Conservation (phyloP, 2,329 filamentous ascomycete species). For the Trematosphaeria pertusa region DNA sequence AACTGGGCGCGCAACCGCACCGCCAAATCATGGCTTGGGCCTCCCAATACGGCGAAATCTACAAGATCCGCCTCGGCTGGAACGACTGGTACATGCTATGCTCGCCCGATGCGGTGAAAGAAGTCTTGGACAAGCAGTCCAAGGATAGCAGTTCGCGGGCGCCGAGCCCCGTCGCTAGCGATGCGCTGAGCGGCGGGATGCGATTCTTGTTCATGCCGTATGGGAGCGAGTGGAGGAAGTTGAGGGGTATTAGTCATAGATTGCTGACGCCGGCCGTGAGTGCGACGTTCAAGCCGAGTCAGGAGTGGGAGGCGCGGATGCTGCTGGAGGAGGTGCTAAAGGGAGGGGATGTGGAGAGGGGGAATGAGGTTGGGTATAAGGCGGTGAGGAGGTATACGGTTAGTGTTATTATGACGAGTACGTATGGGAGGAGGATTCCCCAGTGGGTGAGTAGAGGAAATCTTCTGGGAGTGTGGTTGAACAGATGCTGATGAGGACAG, state of each 20-base stretch:
- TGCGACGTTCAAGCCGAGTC: conserved; percentile 51
- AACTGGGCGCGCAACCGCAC: conserved; percentile 37
- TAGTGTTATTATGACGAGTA: conserved; percentile 47
- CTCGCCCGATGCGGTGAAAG: conserved; percentile 52
- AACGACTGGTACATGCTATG: conserved; percentile 56
- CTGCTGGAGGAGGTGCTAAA: conserved; percentile 52
- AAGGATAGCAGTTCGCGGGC: conserved; percentile 44
- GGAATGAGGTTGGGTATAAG: conserved; percentile 33
- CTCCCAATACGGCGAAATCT: conserved; percentile 54
- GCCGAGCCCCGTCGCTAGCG: conserved; percentile 49
- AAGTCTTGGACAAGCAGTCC: conserved; percentile 54
- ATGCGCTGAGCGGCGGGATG: conserved; percentile 50
- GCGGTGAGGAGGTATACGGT: conserved; percentile 41
- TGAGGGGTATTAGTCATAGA: conserved; percentile 49
- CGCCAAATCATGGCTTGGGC: conserved; percentile 48
- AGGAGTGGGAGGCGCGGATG: conserved; percentile 56
- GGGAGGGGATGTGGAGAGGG: conserved; percentile 24
- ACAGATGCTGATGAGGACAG: conserved; percentile 9
- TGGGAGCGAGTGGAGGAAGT: conserved; percentile 49
- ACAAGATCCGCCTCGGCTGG: conserved; percentile 53
- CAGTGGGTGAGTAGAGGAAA: conserved; percentile 38
- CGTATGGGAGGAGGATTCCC: conserved; percentile 42
- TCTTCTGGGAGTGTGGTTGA: background rate
- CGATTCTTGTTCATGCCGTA: conserved; percentile 54
- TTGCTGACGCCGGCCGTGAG: conserved; percentile 48